phyloP scores from a whole-genome alignment of 495 filamentous ascomycete genomes.

The Aspergillus egyptiacus region DNA sequence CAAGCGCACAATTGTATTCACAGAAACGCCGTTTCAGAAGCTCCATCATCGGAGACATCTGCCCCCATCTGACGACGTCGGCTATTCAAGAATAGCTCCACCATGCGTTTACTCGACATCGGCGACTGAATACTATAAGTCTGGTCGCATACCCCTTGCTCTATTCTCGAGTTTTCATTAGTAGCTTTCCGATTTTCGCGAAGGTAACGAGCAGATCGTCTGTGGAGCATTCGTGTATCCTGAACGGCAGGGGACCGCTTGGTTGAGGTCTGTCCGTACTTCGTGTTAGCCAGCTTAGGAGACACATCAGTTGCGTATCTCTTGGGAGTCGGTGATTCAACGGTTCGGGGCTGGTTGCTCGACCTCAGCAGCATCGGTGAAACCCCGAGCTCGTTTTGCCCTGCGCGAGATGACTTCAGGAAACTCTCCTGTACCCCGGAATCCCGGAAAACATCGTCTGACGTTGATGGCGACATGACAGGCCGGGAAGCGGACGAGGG shows the following conservation, averaged over 20 bases:
- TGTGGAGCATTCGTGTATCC: conserved; percentile 21
- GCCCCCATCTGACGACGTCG: conserved; percentile 40
- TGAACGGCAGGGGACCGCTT: conserved; percentile 27
- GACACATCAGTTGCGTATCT: conserved; percentile 12
- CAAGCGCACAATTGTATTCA: conserved; percentile 2
- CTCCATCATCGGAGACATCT: conserved; percentile 17
- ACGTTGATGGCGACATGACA: not conserved
- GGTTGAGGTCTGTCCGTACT: conserved; percentile 27
- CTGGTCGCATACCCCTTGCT: conserved; percentile 23
- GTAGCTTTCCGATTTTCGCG: conserved; percentile 22
- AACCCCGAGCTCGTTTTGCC: conserved; percentile 3
- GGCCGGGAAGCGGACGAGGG: not conserved
- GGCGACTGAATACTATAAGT: conserved; percentile 22
- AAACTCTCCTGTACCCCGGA: not conserved
- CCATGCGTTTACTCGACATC: conserved; percentile 52
- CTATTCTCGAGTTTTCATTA: conserved; percentile 29
- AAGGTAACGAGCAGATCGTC: conserved; percentile 28
- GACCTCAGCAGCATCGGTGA: conserved; percentile 27
- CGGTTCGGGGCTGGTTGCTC: conserved; percentile 18
- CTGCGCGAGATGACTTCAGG: not conserved
- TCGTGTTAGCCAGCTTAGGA: conserved; percentile 28
- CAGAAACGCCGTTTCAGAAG: conserved; percentile 25
- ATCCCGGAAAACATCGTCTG: not conserved
- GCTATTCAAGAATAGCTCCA: conserved; percentile 54
- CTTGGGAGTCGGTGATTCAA: conserved; percentile 33